Evolutionary conservation across 345 rosid genomes (phyloP).

Genomic region (Dipteronia sinensis): DNA sequence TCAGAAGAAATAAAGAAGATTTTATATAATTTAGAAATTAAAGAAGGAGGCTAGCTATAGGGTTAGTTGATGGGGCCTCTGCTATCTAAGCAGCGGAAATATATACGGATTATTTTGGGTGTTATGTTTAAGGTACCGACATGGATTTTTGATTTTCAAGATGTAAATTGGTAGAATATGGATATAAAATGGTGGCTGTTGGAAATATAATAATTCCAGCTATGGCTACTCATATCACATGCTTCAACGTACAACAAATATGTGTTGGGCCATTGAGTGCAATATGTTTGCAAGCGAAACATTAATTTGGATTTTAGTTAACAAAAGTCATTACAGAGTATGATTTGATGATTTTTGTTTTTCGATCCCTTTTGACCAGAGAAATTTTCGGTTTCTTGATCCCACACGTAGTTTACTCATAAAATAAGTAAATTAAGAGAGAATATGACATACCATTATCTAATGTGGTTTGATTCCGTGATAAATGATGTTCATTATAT

Average conservation of each 20-base stretch:
- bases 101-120: neutral
- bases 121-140: neutral
- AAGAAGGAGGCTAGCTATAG: neutral
- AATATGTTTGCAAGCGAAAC: slow-evolving; percentile 5
- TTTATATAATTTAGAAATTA: neutral
- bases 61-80: slow-evolving; percentile 17
- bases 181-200: neutral
- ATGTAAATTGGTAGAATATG: neutral
- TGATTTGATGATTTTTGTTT: neutral
- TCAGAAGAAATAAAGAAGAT: neutral
- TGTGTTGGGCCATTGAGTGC: neutral
- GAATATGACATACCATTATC: too few relatives aligned
- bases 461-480: too few relatives aligned
- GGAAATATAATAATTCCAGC: slow-evolving; percentile 2
- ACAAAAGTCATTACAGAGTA: neutral
- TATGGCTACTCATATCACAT: neutral
- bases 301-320: neutral
- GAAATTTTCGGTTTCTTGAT: neutral
- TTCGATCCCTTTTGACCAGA: neutral
- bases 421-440: neutral
- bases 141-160: neutral
- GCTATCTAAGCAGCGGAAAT: neutral
- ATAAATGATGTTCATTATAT: too few relatives aligned
- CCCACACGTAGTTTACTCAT: neutral
- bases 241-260: slow-evolving; percentile 5